These are phyloP conservation scores for Termitomyces sp. DNA, from an alignment of 768 basidiomycete species.

Conservation along the genomic window DNA sequence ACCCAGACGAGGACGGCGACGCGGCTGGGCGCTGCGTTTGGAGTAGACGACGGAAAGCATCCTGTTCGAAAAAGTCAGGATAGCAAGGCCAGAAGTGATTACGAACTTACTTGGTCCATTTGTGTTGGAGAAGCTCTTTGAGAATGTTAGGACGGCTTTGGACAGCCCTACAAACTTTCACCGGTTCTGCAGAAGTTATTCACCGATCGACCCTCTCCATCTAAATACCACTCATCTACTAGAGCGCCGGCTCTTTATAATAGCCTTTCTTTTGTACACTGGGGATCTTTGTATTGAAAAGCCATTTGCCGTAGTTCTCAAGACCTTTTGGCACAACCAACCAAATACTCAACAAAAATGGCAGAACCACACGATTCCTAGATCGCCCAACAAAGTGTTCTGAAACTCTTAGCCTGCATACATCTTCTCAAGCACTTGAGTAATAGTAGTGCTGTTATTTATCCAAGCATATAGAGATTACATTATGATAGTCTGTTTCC, in stretches of 20 bases:
- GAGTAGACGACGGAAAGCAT: constrained; percentile 55
- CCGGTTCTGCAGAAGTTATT: not conserved
- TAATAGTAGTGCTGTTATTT: not conserved
- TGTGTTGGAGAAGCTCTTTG: not conserved
- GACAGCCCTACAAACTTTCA: not conserved
- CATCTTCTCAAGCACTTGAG: not conserved
- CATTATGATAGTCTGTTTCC: not conserved
- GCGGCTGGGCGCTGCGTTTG: constrained; percentile 25
- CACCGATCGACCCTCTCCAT: not conserved
- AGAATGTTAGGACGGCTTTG: not conserved
- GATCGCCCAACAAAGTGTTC: not conserved
- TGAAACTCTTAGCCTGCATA: not conserved
- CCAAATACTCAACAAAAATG: not conserved
- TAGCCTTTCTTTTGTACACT: too few species aligned
- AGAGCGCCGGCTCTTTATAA: not conserved
- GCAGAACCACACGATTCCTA: not conserved
- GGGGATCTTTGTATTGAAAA: not conserved
- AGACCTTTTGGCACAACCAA: not conserved
- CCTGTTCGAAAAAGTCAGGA: constrained; percentile 27
- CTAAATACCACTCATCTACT: too few species aligned
- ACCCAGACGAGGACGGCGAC: constrained; percentile 17
- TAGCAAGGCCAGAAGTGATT: not conserved
- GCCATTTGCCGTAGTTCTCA: not conserved
- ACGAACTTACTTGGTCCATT: constrained; percentile 33
- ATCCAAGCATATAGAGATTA: not conserved